Evolutionary conservation across 345 rosid genomes (phyloP).

Genomic region (Pugionium cornutum): DNA sequence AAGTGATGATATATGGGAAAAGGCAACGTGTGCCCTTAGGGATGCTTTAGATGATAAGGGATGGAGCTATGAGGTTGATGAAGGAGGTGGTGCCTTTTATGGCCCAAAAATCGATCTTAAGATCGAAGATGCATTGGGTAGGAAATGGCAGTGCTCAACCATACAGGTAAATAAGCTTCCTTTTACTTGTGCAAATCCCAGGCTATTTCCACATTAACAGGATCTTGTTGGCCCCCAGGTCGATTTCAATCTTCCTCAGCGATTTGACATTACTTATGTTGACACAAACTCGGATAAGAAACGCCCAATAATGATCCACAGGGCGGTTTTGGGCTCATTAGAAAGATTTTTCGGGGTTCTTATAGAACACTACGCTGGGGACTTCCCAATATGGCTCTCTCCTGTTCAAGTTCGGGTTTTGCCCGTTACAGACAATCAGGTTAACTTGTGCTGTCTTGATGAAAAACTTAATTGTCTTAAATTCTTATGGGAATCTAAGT

Average conservation of each 20-base stretch:
- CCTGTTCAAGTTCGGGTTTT: slow-evolving; percentile 87
- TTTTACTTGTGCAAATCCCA: not conserved
- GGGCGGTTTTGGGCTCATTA: slow-evolving; percentile 91
- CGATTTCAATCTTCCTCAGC: slow-evolving; percentile 87
- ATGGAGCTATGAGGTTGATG: slow-evolving; percentile 89
- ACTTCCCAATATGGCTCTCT: slow-evolving; percentile 91
- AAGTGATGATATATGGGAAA: slow-evolving; percentile 87
- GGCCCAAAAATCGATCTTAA: slow-evolving; percentile 97
- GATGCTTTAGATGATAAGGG: slow-evolving; percentile 92
- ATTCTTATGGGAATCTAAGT: not conserved
- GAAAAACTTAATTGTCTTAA: not conserved
- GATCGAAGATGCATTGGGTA: slow-evolving; percentile 94
- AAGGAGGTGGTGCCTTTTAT: slow-evolving; percentile 98
- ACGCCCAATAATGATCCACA: slow-evolving; percentile 94
- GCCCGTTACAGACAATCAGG: slow-evolving; percentile 94
- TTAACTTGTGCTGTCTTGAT: slow-evolving; percentile 32
- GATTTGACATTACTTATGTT: slow-evolving; percentile 82
- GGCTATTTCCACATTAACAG: not conserved
- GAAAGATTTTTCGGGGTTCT: slow-evolving; percentile 95
- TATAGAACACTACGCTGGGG: slow-evolving; percentile 96
- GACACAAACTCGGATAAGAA: slow-evolving; percentile 77
- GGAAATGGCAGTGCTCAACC: slow-evolving; percentile 99
- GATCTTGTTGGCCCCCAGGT: slow-evolving; percentile 53
- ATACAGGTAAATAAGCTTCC: slow-evolving; percentile 58
- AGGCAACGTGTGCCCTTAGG: slow-evolving; percentile 75